Conservation (phyloP, 2,329 filamentous ascomycete species). For the Verticillium zaregamsianum region DNA sequence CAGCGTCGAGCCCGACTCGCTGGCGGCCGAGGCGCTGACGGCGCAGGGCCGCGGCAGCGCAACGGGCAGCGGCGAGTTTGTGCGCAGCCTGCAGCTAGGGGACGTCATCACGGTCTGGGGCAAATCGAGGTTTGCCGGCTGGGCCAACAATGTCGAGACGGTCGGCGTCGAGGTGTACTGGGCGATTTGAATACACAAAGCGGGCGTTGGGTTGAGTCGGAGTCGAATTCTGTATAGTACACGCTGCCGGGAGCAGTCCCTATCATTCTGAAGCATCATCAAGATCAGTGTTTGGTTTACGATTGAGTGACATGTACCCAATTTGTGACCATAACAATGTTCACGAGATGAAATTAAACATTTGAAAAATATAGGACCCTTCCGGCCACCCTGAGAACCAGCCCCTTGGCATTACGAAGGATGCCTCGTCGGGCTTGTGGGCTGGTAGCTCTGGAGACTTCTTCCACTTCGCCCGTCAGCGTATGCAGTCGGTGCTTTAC, state of each 20-base stretch:
- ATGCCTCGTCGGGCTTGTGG: background rate
- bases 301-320: too few relatives aligned
- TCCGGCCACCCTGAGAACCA: background rate
- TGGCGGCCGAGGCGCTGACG: constrained; percentile 31
- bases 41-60: constrained; percentile 43
- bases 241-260: too few relatives aligned
- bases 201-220: background rate
- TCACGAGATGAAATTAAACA: too few relatives aligned
- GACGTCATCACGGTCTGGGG: constrained; percentile 61
- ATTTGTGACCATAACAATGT: too few relatives aligned
- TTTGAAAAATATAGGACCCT: too few relatives aligned
- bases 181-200: constrained; percentile 34
- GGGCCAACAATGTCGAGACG: constrained; percentile 46
- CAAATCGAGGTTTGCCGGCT: constrained; percentile 50
- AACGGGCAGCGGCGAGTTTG: constrained; percentile 51
- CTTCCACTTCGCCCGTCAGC: background rate
- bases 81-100: constrained; percentile 51
- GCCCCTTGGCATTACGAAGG: background rate
- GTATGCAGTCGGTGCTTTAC: background rate
- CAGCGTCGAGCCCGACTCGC: constrained; percentile 36
- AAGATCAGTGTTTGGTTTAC: too few relatives aligned
- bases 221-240: background rate
- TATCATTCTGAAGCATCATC: too few relatives aligned
- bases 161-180: constrained; percentile 56
- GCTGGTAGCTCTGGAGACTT: background rate